Base-by-base conservation (phyloP, 2,329 filamentous ascomycete species). In the Apiospora rasikravindrae region DNA sequence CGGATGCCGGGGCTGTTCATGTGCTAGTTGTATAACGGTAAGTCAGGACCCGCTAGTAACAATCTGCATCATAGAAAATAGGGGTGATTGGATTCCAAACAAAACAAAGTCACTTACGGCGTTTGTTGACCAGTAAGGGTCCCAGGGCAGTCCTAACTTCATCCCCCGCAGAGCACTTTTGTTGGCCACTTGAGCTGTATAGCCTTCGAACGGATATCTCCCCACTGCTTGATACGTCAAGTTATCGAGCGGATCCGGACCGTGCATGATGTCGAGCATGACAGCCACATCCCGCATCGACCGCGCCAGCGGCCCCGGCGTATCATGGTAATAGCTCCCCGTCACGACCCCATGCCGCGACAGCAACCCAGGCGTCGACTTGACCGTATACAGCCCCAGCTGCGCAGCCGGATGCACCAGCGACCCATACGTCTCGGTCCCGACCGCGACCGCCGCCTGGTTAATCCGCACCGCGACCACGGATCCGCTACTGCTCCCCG, bases 241-340 rank as follows among this genome's bases (percentile, higher is more conserved):
- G 2, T 37, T 33, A 19, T 47, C 24, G 0, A 14, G 7, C 16
- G 19, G 47, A 40, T 71, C 66, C 0, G 49, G n/a, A 0, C 79
- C 79, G 0, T 74, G 78, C 72, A 81, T 72, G 24, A 73, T 73
- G 68, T 81, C 80, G 1, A 81, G 72, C 77, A 81, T 76, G 6
- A 77, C 68, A 0, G 79, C 80, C 33, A 76, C 77, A 70, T 80
- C 79, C 8, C 53, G 72, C n/a, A 80, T 78, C 0, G 78, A 79
- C 45, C 79, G 74, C 1, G 77, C 77, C 75, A 81, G 76, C 1
- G 79, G 78, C 1, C 80, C 79, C 4, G 77, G 77, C 0, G 78
- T 80, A 53, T 81, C 79, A 64, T 80, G 78, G 11, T 73, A 69
- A 37, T 76, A 76, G 53, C 79, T 73, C 5, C 80, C 70, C 7